A percentile compares a stretch with the other conserved stretches of the same genome.
Conservation (phyloP, 108 stramenopile genomes). For the Licmophora abbreviata region DNA sequence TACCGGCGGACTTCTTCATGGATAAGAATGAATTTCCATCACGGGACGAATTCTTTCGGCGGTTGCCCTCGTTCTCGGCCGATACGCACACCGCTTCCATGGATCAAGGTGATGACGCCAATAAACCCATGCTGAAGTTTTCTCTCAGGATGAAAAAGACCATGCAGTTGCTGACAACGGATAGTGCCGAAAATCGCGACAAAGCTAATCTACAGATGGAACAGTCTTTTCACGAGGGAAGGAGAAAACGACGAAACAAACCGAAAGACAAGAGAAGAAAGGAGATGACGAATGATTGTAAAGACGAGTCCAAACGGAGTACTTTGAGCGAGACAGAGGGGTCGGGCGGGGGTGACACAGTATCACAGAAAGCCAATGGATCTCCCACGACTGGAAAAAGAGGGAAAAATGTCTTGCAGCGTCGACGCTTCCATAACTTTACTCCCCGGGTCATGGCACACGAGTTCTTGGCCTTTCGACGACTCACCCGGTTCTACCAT, state of each 20-base stretch:
- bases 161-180: constrained; percentile 58
- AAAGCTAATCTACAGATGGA: constrained; percentile 39
- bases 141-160: constrained; percentile 46
- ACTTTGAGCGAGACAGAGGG: constrained; percentile 2
- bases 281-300: constrained; percentile 4
- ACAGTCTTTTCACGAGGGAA: constrained; percentile 32
- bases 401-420: constrained; percentile 23
- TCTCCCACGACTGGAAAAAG: not conserved
- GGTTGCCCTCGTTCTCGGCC: constrained; percentile 25
- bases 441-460: constrained; percentile 54
- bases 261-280: constrained; percentile 9
- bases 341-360: not conserved
- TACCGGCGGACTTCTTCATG: constrained; percentile 58
- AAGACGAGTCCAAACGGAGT: constrained; percentile 2
- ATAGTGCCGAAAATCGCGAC: constrained; percentile 36
- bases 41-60: constrained; percentile 21
- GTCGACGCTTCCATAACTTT: constrained; percentile 77
- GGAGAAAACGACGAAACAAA: constrained; percentile 27
- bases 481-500: constrained; percentile 70
- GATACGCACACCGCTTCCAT: not conserved
- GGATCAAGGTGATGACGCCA: constrained; percentile 2
- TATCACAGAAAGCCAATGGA: constrained; percentile 1
- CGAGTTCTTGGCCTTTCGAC: constrained; percentile 55
- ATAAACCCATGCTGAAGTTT: constrained; percentile 30
- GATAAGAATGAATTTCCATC: constrained; percentile 1